Conservation (phyloP, 2,329 filamentous ascomycete species). For the Pestalotiopsis sp. region DNA sequence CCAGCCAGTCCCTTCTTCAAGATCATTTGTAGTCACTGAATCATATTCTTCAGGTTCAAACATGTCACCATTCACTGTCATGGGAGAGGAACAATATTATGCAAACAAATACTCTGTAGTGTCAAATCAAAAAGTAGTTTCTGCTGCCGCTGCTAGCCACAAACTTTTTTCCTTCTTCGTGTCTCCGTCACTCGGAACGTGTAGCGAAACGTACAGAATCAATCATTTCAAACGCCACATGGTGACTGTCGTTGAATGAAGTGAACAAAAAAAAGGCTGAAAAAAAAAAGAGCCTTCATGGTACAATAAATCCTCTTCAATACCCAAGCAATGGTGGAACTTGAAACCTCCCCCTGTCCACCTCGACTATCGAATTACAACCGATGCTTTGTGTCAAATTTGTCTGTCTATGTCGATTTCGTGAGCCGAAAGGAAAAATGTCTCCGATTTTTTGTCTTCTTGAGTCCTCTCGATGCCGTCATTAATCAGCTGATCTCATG, state of each 20-base stretch:
- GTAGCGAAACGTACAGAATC: background rate
- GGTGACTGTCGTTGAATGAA: conserved; percentile 7
- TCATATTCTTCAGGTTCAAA: no score
- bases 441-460: conserved; percentile 29
- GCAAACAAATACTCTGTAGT: background rate
- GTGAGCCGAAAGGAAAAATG: conserved; percentile 24
- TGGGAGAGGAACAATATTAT: background rate
- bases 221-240: background rate
- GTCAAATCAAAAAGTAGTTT: background rate
- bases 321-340: conserved; percentile 23
- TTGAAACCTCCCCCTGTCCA: conserved; percentile 13
- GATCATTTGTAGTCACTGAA: no score
- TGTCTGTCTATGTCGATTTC: conserved; percentile 33
- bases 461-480: conserved; percentile 31
- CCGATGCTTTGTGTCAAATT: conserved; percentile 29
- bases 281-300: conserved; percentile 17
- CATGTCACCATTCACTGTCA: background rate
- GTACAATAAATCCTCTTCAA: conserved; percentile 21
- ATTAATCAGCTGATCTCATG: conserved; percentile 32
- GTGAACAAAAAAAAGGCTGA: background rate
- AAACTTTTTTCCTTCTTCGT: background rate
- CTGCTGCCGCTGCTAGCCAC: background rate
- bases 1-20: no score
- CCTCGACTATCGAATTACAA: conserved; percentile 32
- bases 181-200: background rate